phyloP scores from a whole-genome alignment of 352 stramenopile genomes.

The Phytophthora capsici region DNA sequence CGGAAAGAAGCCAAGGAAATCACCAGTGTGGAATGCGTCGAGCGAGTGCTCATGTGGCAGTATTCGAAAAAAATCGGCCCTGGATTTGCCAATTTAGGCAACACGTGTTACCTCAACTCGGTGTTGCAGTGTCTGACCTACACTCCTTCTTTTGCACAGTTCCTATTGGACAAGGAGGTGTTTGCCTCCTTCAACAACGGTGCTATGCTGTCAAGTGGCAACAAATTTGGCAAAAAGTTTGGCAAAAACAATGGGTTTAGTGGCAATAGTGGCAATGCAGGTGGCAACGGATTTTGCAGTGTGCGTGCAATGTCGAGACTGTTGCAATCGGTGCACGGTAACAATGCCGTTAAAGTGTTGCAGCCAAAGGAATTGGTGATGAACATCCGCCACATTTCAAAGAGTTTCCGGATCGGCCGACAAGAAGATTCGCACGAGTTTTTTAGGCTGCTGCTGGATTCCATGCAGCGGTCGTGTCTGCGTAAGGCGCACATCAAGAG shows the following conservation, averaged over 20 bases:
- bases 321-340: conserved; percentile 67
- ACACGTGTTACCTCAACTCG: conserved; percentile 96
- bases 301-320: conserved; percentile 73
- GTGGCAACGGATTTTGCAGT: conserved; percentile 56
- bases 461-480: conserved; percentile 83
- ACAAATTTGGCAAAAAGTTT: conserved; percentile 38
- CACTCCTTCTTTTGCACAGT: conserved; percentile 82
- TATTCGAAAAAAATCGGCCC: conserved; percentile 81
- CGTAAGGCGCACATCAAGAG: conserved; percentile 76
- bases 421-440: conserved; percentile 95
- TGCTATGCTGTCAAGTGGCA: conserved; percentile 11
- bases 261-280: conserved; percentile 25
- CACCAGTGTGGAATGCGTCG: conserved; percentile 50
- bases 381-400: conserved; percentile 87
- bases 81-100: conserved; percentile 91
- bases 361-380: conserved; percentile 85
- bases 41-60: conserved; percentile 65
- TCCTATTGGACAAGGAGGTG: conserved; percentile 83
- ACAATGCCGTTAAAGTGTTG: conserved; percentile 50
- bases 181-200: conserved; percentile 45
- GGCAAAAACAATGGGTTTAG: conserved; percentile 20
- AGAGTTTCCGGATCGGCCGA: conserved; percentile 86
- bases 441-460: conserved; percentile 88
- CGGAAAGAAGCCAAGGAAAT: conserved; percentile 49
- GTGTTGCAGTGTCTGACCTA: conserved; percentile 91